A percentile compares a stretch with the other conserved stretches of the same genome.
Conservation (phyloP, 2,329 filamentous ascomycete species). For the Calonectria hongkongensis region DNA sequence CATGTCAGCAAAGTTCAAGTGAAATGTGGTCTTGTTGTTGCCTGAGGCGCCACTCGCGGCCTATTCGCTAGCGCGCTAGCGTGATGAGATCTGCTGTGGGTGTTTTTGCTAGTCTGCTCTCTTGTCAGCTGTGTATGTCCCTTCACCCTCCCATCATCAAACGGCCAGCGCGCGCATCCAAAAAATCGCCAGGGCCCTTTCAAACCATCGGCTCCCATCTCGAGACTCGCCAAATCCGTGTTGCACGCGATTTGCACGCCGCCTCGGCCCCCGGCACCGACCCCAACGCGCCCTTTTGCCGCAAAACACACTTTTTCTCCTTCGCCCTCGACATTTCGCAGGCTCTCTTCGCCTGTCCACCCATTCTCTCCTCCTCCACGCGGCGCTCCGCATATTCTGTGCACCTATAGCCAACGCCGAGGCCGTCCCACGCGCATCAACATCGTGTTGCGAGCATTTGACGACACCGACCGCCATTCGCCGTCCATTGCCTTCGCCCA, state of each 20-base stretch:
- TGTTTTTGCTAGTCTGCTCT: constrained; percentile 63
- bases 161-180: constrained; percentile 75
- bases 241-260: constrained; percentile 73
- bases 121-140: constrained; percentile 66
- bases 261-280: constrained; percentile 63
- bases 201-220: constrained; percentile 76
- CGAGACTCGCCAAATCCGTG: constrained; percentile 70
- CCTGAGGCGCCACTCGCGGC: constrained; percentile 51
- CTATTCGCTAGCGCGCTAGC: constrained; percentile 52
- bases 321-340: constrained; percentile 55
- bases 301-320: constrained; percentile 67
- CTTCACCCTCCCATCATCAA: constrained; percentile 72
- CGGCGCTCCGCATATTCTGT: constrained; percentile 51
- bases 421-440: constrained; percentile 54
- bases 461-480: constrained; percentile 45
- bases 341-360: constrained; percentile 50
- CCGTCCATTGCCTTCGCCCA: constrained; percentile 43
- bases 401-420: constrained; percentile 49
- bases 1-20: constrained; percentile 13
- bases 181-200: constrained; percentile 77
- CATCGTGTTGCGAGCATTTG: constrained; percentile 53
- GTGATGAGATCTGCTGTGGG: constrained; percentile 68
- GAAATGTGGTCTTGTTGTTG: constrained; percentile 34
- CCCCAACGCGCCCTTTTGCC: constrained; percentile 64
- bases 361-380: constrained; percentile 47